Base-by-base conservation (phyloP, 1,284 basidiomycete genomes). In the Austroboletus niveus region DNA sequence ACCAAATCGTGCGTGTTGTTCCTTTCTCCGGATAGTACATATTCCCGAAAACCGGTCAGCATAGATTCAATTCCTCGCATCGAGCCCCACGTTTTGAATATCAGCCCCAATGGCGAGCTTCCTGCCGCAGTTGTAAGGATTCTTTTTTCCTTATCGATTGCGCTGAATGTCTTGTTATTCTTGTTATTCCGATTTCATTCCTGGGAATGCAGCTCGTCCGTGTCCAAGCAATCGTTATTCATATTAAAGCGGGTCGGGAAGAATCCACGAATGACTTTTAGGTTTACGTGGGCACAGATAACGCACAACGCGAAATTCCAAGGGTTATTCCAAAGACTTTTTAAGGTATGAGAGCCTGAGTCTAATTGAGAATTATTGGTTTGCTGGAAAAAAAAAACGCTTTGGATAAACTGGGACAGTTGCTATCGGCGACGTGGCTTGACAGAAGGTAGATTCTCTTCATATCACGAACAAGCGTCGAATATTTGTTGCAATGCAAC, bases 21-120 rank as follows among this genome's bases (percentile, higher is more conserved):
- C 72, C 73, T 89, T 35, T 85, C 88, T 2, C 77, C 92, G 10
- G 89, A 92, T 64, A 82, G 82, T 47, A 91, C 92, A 64, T 82
- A 82, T 2, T 92, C 92, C 72, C 76, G 81, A 43, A 78, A 82
- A 15, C 89, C 89, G 0, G 89, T 93, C 0, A 85, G 88, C 3
- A 90, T 92, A 46, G 90, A 89, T 6, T 89, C 85, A 0, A 85
- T 92, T 47, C 78, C 92, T 9, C 79, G 84, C 9, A 74, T 92
- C 39, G 81, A 81, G 2, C 87, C 87, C 1, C 78, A 82, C 56
- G 78, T 92, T 32, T 74, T 85, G 17, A 78, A 86, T 58, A 81
- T 82, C 1, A 71, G 72, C 0, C 67, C 71, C 2, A 72, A 72
- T 0, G 63, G 69, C 20, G 68, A 75, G 45, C 76, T 73, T 47